phyloP scores from a whole-genome alignment of 257 asterid genomes.

The Primulina huaijiensis region DNA sequence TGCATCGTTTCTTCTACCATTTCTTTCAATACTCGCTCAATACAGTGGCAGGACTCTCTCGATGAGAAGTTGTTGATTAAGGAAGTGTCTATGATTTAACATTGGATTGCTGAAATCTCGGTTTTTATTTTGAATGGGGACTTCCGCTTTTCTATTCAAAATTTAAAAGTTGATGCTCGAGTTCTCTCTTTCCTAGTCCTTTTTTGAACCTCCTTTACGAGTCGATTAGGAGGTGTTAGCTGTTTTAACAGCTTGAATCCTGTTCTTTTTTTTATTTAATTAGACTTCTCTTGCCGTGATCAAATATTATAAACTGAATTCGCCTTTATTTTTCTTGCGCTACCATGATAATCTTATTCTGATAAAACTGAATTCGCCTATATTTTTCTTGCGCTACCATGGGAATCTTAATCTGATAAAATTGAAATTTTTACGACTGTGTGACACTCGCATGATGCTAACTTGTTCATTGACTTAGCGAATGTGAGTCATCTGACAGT shows the following conservation, averaged over 20 bases:
- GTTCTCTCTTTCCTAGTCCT: not conserved
- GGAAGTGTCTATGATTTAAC: conserved; percentile 12
- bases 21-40: not conserved
- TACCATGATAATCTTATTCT: too few relatives aligned
- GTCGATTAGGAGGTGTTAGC: conserved; percentile 19
- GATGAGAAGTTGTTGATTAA: not conserved
- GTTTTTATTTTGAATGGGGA: conserved; percentile 10
- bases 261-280: not conserved
- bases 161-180: conserved; percentile 24
- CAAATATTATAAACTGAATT: not conserved
- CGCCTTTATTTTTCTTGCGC: conserved; percentile 14
- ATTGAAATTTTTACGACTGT: not conserved
- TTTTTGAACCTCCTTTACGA: not conserved
- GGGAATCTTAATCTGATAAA: not conserved
- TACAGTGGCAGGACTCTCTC: not conserved
- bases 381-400: not conserved
- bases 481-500: not conserved
- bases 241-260: conserved; percentile 6
- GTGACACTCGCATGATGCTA: not conserved
- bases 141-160: conserved; percentile 21
- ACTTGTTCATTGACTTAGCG: not conserved
- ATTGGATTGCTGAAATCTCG: conserved; percentile 18
- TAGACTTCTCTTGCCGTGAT: conserved; percentile 12
- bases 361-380: conserved; percentile 6
- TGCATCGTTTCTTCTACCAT: not conserved